A percentile compares a stretch with the other conserved stretches of the same genome.
These are phyloP conservation scores for Suhomyces vadensis DNA, from an alignment of 805 yeast species.

Conservation along the genomic window DNA sequence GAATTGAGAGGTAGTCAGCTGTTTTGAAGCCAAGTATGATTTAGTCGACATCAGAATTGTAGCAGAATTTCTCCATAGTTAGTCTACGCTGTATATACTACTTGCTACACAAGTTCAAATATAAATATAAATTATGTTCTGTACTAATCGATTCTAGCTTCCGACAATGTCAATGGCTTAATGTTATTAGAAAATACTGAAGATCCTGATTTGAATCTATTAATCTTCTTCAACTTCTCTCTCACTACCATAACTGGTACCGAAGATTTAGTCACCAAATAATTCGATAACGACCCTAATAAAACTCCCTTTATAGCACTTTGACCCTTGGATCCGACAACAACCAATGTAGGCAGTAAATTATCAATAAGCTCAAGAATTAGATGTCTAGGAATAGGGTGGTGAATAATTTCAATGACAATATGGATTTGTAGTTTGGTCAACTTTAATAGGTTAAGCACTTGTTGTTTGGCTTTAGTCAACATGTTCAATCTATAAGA, in stretches of 20 bases:
- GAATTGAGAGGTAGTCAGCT: no score
- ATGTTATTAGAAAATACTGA: conserved; percentile 57
- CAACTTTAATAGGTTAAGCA: conserved; percentile 51
- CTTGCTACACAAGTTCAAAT: no score
- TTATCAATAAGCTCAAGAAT: conserved; percentile 69
- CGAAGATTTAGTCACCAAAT: conserved; percentile 66
- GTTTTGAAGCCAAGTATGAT: neutral
- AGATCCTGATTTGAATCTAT: conserved; percentile 51
- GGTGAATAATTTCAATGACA: conserved; percentile 72
- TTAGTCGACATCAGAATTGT: no score
- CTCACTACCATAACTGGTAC: conserved; percentile 84
- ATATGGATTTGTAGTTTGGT: conserved; percentile 74
- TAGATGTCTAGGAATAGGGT: conserved; percentile 72
- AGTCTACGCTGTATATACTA: no score
- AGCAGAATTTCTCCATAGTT: no score
- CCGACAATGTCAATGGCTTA: conserved; percentile 49
- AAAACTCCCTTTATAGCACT: conserved; percentile 72
- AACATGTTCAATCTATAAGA: conserved; percentile 39
- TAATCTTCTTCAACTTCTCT: conserved; percentile 66
- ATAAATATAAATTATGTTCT: no score
- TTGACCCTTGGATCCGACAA: conserved; percentile 75
- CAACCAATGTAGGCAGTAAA: conserved; percentile 69
- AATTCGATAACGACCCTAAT: conserved; percentile 71
- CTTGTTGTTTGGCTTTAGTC: conserved; percentile 45
- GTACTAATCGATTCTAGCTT: conserved; percentile 45